A percentile compares a stretch with the other conserved stretches of the same genome.
These are phyloP conservation scores for Cerioporus squamosus DNA, from an alignment of 1,284 basidiomycete species.

Conservation along the genomic window DNA sequence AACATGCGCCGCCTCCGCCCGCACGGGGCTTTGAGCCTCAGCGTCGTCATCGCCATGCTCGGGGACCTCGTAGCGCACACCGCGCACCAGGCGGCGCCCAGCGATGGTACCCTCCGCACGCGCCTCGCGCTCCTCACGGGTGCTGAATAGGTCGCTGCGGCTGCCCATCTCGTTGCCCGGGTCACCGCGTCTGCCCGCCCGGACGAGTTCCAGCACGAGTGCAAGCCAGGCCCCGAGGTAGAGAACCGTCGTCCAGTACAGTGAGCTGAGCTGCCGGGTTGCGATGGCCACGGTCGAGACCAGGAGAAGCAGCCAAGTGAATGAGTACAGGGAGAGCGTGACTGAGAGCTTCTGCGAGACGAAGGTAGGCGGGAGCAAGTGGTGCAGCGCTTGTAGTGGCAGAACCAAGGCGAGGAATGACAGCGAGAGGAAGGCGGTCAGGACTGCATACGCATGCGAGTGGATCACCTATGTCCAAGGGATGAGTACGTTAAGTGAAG, in stretches of 20 bases:
- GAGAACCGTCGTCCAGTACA: constrained; percentile 52
- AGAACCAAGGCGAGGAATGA: constrained; percentile 52
- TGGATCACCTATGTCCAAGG: constrained; percentile 55
- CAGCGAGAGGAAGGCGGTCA: constrained; percentile 52
- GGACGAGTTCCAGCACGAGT: constrained; percentile 12
- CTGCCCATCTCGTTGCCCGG: constrained; percentile 18
- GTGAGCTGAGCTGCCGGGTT: constrained; percentile 49
- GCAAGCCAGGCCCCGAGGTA: constrained; percentile 26
- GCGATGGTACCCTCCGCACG: constrained; percentile 17
- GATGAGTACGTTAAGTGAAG: background rate
- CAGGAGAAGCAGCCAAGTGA: constrained; percentile 63
- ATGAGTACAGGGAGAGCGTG: constrained; percentile 40
- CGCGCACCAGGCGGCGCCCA: constrained; percentile 21
- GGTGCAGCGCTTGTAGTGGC: constrained; percentile 41
- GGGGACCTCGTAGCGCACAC: constrained; percentile 24
- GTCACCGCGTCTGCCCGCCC: constrained; percentile 14
- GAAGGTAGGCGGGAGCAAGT: constrained; percentile 33
- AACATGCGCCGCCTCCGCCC: constrained; percentile 8
- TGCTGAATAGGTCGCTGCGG: constrained; percentile 20
- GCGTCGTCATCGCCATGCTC: constrained; percentile 16
- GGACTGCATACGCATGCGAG: constrained; percentile 55
- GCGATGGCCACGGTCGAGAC: constrained; percentile 49
- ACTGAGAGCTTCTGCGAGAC: constrained; percentile 34
- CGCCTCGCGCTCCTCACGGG: constrained; percentile 15
- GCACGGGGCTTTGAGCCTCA: constrained; percentile 10